Base-by-base conservation (phyloP, 2,329 filamentous ascomycete genomes). In the Calonectria naviculata region DNA sequence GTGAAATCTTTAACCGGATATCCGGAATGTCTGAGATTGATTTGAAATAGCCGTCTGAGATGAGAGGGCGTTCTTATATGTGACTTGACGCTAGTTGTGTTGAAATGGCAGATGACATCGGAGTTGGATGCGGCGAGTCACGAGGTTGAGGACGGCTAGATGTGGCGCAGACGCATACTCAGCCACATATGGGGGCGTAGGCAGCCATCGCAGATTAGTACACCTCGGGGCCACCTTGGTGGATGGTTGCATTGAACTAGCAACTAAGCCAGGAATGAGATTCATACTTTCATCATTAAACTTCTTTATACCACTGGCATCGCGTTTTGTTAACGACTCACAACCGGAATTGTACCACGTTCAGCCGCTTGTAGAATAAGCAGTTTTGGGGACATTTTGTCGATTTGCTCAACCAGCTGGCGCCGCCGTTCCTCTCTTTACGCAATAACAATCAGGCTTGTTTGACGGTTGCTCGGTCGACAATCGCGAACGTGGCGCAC, bases 91-190 rank as follows among this genome's bases (percentile, higher is more conserved):
- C 21, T 38, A 36, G 52, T 38, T 38, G 31, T 61, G 44, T 56
- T 65, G 71, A 67, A 71, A 72, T 71, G 68, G 68, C 76, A 77
- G 76, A 77, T 79, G 77, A 79, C 73, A 76, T 78, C 54, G 67
- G 68, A 29, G 65, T 77, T 71, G 34, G 67, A 65, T 56, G n/a
- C 28, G 54, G 62, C 72, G 56, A 77, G 77, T 79, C 77, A 79
- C 77, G 77, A 73, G 77, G 74, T 68, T 56, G 68, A 66, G 56
- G 70, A 75, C 38, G 44, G 52, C 24, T 26, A 21, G 65, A 26
- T 79, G 77, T 79, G 77, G 77, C 77, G 76, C 68, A 74, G 26
- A 38, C 63, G 21, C 19, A 13, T 24, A 24, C 70, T 54, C 58
- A 78, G 77, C 77, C 77, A 79, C 77, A 70, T 31, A 21, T 70